Conservation (phyloP, 495 filamentous ascomycete genomes). For the Tirmania nivea region DNA sequence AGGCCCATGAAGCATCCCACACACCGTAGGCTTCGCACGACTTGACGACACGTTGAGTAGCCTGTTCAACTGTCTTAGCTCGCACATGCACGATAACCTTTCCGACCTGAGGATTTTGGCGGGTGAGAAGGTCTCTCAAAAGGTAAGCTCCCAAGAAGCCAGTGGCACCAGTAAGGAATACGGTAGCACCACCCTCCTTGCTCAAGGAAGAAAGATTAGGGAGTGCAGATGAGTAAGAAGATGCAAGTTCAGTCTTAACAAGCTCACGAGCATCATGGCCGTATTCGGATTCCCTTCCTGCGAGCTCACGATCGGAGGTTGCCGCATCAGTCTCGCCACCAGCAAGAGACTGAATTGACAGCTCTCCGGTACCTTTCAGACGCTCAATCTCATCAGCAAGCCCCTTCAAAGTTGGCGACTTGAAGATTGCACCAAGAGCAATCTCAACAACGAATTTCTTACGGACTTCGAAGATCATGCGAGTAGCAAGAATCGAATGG, state of each 20-base stretch:
- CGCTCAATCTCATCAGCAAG: constrained; percentile 60
- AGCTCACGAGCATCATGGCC: constrained; percentile 44
- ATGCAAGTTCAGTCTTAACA: constrained; percentile 26
- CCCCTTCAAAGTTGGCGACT: constrained; percentile 46
- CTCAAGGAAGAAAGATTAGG: constrained; percentile 23
- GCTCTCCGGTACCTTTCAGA: constrained; percentile 23
- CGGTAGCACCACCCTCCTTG: constrained; percentile 26
- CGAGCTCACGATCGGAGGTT: constrained; percentile 19
- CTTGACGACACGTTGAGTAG: constrained; percentile 28
- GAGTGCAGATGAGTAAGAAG: constrained; percentile 20
- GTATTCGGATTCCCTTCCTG: constrained; percentile 28
- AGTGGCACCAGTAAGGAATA: constrained; percentile 78
- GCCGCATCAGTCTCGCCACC: constrained; percentile 19
- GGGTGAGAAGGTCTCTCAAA: constrained; percentile 46
- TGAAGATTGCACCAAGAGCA: constrained; percentile 55
- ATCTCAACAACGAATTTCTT: constrained; percentile 45
- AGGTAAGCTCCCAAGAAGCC: constrained; percentile 79
- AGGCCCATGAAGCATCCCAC: constrained; percentile 51
- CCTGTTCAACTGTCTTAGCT: constrained; percentile 30
- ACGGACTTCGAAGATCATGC: constrained; percentile 46
- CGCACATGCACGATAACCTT: constrained; percentile 66
- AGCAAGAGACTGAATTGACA: constrained; percentile 14
- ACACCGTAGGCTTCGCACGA: constrained; percentile 53
- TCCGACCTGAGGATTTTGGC: constrained; percentile 28
- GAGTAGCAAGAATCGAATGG: constrained; percentile 68